A percentile compares a stretch with the other conserved stretches of the same genome.
phyloP scores from a whole-genome alignment of 2,329 filamentous ascomycete genomes.

The Dactylellina haptotyla region DNA sequence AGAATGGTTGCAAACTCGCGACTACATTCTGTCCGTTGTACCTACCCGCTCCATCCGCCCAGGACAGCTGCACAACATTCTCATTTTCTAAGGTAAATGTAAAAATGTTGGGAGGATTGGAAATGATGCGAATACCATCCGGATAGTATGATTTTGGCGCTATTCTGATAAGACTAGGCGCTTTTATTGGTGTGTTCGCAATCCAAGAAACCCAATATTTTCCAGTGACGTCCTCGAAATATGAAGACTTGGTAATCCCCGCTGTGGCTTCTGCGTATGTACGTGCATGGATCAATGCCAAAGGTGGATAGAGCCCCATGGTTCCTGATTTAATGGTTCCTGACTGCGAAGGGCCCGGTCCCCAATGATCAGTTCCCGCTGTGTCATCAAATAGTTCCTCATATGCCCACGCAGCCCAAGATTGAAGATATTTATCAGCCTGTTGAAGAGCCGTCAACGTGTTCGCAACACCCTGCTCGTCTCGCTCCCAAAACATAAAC shows the following conservation, averaged over 20 bases:
- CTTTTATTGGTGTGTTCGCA: constrained; percentile 36
- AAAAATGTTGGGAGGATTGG: constrained; percentile 33
- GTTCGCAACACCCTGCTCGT: background rate
- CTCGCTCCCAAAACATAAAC: constrained; percentile 43
- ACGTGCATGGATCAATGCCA: constrained; percentile 31
- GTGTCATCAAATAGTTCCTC: constrained; percentile 43
- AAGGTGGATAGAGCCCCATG: constrained; percentile 1
- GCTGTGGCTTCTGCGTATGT: constrained; percentile 50
- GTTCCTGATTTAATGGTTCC: constrained; percentile 3
- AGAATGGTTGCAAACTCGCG: constrained; percentile 41
- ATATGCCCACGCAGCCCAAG: constrained; percentile 50
- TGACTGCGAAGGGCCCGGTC: background rate
- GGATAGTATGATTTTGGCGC: constrained; percentile 45
- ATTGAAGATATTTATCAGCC: constrained; percentile 48
- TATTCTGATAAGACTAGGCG: constrained; percentile 43
- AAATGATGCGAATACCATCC: constrained; percentile 43
- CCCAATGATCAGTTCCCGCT: constrained; percentile 8
- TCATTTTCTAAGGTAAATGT: constrained; percentile 30
- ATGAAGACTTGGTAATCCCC: constrained; percentile 36
- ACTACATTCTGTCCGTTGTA: constrained; percentile 26
- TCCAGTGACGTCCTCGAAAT: constrained; percentile 47
- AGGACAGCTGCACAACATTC: constrained; percentile 40
- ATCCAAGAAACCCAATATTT: constrained; percentile 51
- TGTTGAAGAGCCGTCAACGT: constrained; percentile 23
- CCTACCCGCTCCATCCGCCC: constrained; percentile 5